Evolutionary conservation across 176 grass and related monocot species (phyloP).

Genomic region (Carex scoparia): DNA sequence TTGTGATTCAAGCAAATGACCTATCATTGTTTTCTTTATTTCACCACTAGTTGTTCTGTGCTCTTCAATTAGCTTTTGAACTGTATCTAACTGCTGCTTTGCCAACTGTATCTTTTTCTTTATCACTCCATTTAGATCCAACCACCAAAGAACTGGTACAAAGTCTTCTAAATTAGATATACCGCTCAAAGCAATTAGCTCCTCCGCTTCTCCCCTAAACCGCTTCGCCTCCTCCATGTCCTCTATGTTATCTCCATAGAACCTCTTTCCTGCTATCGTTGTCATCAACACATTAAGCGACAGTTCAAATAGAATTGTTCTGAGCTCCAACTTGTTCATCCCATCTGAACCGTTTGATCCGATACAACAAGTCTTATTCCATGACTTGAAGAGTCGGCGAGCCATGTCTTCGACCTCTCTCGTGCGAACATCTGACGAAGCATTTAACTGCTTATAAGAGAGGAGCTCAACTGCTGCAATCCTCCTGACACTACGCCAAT

Average conservation of each 20-base stretch:
- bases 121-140: neutral
- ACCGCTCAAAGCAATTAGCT: neutral
- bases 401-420: neutral
- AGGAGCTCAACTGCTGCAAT: neutral
- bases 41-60: neutral
- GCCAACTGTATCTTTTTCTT: neutral
- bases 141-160: neutral
- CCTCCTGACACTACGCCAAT: too few species aligned
- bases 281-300: slow-evolving; percentile 1
- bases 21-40: neutral
- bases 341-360: neutral
- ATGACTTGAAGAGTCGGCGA: neutral
- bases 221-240: neutral
- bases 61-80: slow-evolving; percentile 11
- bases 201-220: neutral
- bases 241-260: neutral
- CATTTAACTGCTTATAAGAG: neutral
- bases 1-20: slow-evolving; percentile 11
- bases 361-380: neutral
- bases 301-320: slow-evolving; percentile 12
- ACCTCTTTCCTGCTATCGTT: neutral
- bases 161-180: slow-evolving; percentile 13
- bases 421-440: neutral
- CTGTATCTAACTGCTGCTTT: neutral
- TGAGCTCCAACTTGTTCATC: slow-evolving; percentile 12